phyloP scores from a whole-genome alignment of 352 stramenopile species.

The Phytophthora multivora region DNA sequence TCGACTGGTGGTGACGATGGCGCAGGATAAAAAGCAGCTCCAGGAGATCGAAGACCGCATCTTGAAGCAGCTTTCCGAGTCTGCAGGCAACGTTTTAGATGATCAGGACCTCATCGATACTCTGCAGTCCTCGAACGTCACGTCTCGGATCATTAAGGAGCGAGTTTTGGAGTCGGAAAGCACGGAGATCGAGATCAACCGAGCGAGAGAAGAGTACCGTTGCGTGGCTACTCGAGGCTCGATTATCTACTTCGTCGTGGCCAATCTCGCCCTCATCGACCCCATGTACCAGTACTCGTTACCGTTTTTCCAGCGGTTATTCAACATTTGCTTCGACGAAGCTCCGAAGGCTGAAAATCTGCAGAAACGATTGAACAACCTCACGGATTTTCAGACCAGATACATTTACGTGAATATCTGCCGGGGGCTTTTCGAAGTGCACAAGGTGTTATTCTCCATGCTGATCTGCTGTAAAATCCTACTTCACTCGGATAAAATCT shows the following conservation, averaged over 20 bases:
- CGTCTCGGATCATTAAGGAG: slow-evolving; percentile 88
- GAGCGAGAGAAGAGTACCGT: slow-evolving; percentile 89
- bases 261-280: slow-evolving; percentile 91
- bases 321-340: slow-evolving; percentile 92
- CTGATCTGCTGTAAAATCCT: slow-evolving; percentile 96
- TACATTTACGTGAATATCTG: slow-evolving; percentile 96
- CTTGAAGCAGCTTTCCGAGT: slow-evolving; percentile 91
- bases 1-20: slow-evolving; percentile 92
- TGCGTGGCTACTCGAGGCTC: slow-evolving; percentile 90
- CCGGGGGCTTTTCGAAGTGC: slow-evolving; percentile 92
- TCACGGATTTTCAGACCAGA: slow-evolving; percentile 91
- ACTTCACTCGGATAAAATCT: slow-evolving; percentile 76
- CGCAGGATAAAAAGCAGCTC: slow-evolving; percentile 92
- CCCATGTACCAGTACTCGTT: slow-evolving; percentile 97
- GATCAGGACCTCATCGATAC: slow-evolving; percentile 91
- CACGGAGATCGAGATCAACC: slow-evolving; percentile 92
- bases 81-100: slow-evolving; percentile 92
- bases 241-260: slow-evolving; percentile 96
- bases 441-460: slow-evolving; percentile 95
- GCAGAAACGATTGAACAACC: slow-evolving; percentile 62
- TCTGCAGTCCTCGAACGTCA: slow-evolving; percentile 86
- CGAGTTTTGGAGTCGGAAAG: slow-evolving; percentile 91
- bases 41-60: slow-evolving; percentile 94
- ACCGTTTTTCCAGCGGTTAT: slow-evolving; percentile 92
- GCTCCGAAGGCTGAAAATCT: slow-evolving; percentile 63